Conservation (phyloP, 768 basidiomycete species). For the Hypholoma fasciculare region DNA sequence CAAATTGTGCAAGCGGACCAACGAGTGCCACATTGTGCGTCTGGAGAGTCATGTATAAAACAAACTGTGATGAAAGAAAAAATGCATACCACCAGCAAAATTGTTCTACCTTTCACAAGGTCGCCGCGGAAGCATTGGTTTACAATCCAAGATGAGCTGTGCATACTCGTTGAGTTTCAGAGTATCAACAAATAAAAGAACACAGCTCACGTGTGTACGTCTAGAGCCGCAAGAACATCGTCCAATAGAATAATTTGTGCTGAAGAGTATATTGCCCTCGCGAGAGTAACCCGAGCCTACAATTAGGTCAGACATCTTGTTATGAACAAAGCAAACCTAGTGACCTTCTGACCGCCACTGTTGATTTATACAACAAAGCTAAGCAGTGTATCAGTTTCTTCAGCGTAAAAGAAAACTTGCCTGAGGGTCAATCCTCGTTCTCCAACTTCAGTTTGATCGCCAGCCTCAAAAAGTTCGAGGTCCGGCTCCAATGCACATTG, state of each 20-base stretch:
- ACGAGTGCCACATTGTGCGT: constrained; percentile 50
- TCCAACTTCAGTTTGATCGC: constrained; percentile 67
- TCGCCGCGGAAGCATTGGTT: constrained; percentile 61
- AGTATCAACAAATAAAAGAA: neutral
- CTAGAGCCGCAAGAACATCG: constrained; percentile 70
- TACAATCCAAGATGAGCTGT: constrained; percentile 3
- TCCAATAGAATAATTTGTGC: constrained; percentile 69
- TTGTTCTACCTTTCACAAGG: constrained; percentile 69
- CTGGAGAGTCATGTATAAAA: constrained; percentile 16
- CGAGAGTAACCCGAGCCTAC: constrained; percentile 48
- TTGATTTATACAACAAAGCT: constrained; percentile 17
- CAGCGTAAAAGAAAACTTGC: constrained; percentile 3
- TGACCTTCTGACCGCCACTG: constrained; percentile 45
- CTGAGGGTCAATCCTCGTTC: constrained; percentile 62
- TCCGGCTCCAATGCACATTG: constrained; percentile 76
- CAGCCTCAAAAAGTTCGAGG: constrained; percentile 61
- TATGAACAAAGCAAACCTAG: neutral
- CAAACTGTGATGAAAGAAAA: neutral
- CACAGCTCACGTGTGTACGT: constrained; percentile 29
- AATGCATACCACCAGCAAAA: constrained; percentile 69
- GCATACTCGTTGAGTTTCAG: neutral
- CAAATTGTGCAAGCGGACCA: constrained; percentile 49
- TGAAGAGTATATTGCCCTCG: constrained; percentile 45
- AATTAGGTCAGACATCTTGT: neutral
- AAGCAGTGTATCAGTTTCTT: neutral